phyloP scores from a whole-genome alignment of 2,329 filamentous ascomycete genomes.

The Decorospora gaudefroyi region DNA sequence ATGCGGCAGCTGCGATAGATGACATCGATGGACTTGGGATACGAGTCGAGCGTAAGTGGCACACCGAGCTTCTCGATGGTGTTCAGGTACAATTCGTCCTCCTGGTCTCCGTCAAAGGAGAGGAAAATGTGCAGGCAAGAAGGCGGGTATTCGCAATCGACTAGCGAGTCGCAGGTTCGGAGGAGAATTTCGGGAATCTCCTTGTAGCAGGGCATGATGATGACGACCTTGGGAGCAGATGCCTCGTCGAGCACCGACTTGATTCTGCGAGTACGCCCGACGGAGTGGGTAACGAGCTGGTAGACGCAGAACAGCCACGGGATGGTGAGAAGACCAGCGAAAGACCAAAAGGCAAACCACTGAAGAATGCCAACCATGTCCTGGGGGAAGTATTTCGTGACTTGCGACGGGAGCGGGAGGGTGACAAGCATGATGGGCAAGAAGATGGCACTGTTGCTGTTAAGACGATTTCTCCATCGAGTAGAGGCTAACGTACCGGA shows the following conservation, averaged over 20 bases:
- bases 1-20: constrained; percentile 80
- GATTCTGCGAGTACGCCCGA: constrained; percentile 80
- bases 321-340: constrained; percentile 79
- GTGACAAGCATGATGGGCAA: constrained; percentile 94
- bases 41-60: constrained; percentile 72
- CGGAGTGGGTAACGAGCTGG: constrained; percentile 82
- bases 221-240: constrained; percentile 89
- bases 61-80: constrained; percentile 86
- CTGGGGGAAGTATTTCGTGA: constrained; percentile 73
- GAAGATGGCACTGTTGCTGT: constrained; percentile 70
- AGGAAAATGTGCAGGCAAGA: constrained; percentile 93
- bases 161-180: constrained; percentile 85
- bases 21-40: constrained; percentile 89
- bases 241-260: constrained; percentile 82
- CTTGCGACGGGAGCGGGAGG: constrained; percentile 73
- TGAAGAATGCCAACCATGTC: constrained; percentile 74
- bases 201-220: constrained; percentile 97
- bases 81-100: constrained; percentile 85
- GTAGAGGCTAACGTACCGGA: constrained; percentile 62
- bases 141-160: constrained; percentile 90
- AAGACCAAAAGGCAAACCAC: constrained; percentile 96
- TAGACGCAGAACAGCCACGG: constrained; percentile 95
- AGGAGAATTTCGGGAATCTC: constrained; percentile 84
- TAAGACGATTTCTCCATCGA: constrained; percentile 13
- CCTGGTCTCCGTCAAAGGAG: constrained; percentile 88